Evolutionary conservation across 192 early-diverging fungal genomes (phyloP).

Genomic region (Mortierella alpina): DNA sequence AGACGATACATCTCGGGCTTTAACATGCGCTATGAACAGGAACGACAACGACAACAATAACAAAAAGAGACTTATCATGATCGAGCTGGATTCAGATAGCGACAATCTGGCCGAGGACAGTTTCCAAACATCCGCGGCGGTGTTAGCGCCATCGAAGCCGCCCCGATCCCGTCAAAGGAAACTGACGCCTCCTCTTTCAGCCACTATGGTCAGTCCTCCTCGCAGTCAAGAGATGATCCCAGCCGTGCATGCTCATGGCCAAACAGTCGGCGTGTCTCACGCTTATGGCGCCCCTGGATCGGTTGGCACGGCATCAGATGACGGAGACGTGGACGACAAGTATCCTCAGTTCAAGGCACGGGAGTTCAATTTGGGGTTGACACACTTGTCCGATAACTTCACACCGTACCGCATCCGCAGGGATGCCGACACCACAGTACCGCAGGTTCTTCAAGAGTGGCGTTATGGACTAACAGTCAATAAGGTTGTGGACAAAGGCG

Average conservation of each 20-base stretch:
- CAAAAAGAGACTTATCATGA: not conserved
- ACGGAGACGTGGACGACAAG: not conserved
- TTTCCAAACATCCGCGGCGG: not conserved
- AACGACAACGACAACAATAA: not conserved
- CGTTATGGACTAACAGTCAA: not conserved
- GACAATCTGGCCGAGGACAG: not conserved
- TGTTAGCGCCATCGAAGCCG: not conserved
- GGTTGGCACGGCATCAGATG: not conserved
- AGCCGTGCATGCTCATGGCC: not conserved
- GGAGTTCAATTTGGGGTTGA: not conserved
- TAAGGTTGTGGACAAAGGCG: no score
- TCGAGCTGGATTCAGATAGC: constrained; percentile 9
- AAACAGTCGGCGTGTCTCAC: not conserved
- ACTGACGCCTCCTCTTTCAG: not conserved
- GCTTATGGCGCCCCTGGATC: constrained; percentile 1
- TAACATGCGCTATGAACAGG: not conserved
- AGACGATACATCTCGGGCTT: constrained; percentile 1
- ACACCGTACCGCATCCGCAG: not conserved
- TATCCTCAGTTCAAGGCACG: constrained; percentile 6
- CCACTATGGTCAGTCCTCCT: not conserved
- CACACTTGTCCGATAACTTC: constrained; percentile 4
- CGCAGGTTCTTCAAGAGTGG: constrained; percentile 3
- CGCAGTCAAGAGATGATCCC: constrained; percentile 2
- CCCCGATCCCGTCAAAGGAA: not conserved
- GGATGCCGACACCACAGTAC: not conserved